These are phyloP conservation scores for Tuber melanosporum DNA, from an alignment of 495 filamentous ascomycete genomes.

Conservation along the genomic window DNA sequence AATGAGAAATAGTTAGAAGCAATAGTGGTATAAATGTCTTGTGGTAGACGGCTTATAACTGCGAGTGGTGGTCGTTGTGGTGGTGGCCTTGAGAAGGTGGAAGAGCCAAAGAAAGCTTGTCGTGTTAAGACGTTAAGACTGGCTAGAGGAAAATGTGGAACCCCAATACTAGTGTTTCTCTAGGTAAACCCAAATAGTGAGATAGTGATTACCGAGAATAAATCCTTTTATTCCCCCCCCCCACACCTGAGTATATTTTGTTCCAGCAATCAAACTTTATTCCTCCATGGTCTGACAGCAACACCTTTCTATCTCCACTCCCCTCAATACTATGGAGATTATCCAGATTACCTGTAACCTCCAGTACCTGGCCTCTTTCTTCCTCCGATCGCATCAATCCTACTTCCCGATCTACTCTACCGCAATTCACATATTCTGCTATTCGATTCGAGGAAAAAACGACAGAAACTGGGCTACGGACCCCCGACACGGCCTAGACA, in stretches of 20 bases:
- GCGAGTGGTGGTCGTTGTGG: conserved; percentile 3
- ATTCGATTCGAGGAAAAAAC: conserved; percentile 33
- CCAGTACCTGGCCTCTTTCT: conserved; percentile 31
- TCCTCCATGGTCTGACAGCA: conserved; percentile 22
- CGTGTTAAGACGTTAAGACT: too few species aligned
- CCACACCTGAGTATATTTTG: too few species aligned
- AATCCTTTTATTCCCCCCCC: background rate
- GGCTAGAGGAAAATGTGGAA: background rate
- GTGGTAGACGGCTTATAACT: background rate
- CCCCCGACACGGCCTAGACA: background rate
- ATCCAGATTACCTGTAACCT: conserved; percentile 42
- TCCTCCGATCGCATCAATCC: conserved; percentile 15
- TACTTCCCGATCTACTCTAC: conserved; percentile 20
- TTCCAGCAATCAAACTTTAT: background rate
- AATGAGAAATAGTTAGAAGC: background rate
- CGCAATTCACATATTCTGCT: conserved; percentile 27
- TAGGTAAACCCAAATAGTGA: background rate
- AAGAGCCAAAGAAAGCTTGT: conserved; percentile 10
- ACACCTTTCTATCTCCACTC: conserved; percentile 9
- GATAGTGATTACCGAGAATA: background rate
- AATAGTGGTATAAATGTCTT: background rate
- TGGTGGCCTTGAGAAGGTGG: conserved; percentile 17
- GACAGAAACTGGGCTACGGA: conserved; percentile 12
- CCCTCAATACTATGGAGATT: conserved; percentile 44
- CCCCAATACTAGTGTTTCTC: background rate